phyloP scores from a whole-genome alignment of 225 moss, liverwort and hornwort genomes.

The Polytrichum commune region DNA sequence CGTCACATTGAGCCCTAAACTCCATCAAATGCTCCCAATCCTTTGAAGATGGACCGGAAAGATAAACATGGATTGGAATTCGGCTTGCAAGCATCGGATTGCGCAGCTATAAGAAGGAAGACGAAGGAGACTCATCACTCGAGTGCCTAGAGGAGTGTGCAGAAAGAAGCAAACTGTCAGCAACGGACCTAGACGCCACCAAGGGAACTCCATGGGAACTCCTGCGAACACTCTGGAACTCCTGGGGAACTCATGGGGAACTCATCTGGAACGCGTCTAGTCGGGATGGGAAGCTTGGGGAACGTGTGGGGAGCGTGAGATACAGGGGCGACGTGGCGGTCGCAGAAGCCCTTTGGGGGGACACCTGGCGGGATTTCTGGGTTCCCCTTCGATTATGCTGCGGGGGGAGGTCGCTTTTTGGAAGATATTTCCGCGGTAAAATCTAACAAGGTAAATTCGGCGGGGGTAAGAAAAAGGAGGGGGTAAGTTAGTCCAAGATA shows the following conservation, averaged over 20 bases:
- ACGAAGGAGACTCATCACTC: no score
- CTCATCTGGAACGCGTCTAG: background rate
- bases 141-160: background rate
- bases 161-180: background rate
- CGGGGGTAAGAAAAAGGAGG: background rate
- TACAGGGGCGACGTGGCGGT: background rate
- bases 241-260: no score
- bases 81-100: background rate
- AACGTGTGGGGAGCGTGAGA: background rate
- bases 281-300: background rate
- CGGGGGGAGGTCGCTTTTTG: background rate
- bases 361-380: background rate
- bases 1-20: no score
- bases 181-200: background rate
- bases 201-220: background rate
- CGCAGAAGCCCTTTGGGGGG: background rate
- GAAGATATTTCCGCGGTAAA: conserved; percentile 1
- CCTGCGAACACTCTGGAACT: background rate
- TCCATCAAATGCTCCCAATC: no score
- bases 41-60: no score
- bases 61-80: background rate
- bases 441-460: background rate
- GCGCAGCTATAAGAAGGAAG: background rate
- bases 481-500: background rate
- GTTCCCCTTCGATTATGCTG: no score